Evolutionary conservation across 2,329 filamentous ascomycete species (phyloP).

Genomic region (Calonectria montana): DNA sequence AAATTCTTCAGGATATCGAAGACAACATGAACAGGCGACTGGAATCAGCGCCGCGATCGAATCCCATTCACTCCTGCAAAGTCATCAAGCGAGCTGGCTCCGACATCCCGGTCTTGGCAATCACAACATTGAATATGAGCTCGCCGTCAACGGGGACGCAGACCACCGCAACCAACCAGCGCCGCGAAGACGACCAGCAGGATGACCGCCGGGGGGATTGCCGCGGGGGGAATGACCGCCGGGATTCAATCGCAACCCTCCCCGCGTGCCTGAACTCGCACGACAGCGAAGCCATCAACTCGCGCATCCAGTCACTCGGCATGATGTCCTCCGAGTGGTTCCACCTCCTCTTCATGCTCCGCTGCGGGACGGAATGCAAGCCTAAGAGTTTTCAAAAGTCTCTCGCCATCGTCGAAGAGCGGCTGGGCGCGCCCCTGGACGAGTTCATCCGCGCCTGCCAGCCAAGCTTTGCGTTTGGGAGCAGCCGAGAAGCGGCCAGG

Average conservation of each 20-base stretch:
- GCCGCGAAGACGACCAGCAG: too few species aligned
- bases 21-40: neutral
- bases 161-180: too few species aligned
- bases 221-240: too few species aligned
- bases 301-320: neutral
- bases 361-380: neutral
- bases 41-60: neutral
- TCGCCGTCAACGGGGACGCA: neutral
- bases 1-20: neutral
- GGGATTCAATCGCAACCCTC: neutral
- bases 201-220: neutral
- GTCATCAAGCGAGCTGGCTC: neutral
- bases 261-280: neutral
- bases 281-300: neutral
- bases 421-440: neutral
- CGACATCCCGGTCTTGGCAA: neutral
- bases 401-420: neutral
- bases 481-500: neutral
- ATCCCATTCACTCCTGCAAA: neutral
- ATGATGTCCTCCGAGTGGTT: neutral
- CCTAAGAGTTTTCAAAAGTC: neutral
- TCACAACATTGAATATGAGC: neutral
- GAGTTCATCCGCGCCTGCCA: neutral
- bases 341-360: neutral
- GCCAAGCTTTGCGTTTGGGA: neutral